Conservation (phyloP, 495 filamentous ascomycete species). For the Penicillium pulvis region DNA sequence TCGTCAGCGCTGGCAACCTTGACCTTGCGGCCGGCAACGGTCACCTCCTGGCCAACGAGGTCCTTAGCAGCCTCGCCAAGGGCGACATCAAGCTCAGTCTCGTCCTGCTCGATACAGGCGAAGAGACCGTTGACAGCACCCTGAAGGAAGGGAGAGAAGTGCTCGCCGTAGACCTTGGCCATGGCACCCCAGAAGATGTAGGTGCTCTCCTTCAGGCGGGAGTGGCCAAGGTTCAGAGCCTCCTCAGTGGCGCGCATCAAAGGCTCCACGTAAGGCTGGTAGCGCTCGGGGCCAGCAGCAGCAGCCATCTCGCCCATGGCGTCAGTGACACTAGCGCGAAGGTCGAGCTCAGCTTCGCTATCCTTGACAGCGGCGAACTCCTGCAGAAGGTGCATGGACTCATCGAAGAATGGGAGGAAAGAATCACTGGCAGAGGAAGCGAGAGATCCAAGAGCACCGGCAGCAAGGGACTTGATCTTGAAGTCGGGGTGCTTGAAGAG, state of each 20-base stretch:
- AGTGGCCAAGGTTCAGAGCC: slow-evolving; percentile 85
- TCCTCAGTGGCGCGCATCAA: slow-evolving; percentile 92
- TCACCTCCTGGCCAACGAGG: slow-evolving; percentile 74
- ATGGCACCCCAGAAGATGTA: slow-evolving; percentile 96
- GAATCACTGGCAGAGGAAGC: slow-evolving; percentile 78
- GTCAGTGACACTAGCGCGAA: slow-evolving; percentile 86
- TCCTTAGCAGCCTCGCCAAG: slow-evolving; percentile 77
- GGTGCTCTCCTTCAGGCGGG: slow-evolving; percentile 88
- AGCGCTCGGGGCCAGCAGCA: slow-evolving; percentile 82
- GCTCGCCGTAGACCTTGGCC: slow-evolving; percentile 89
- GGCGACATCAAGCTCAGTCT: slow-evolving; percentile 79
- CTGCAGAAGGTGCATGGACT: slow-evolving; percentile 82
- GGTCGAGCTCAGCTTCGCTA: slow-evolving; percentile 82
- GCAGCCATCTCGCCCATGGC: slow-evolving; percentile 88
- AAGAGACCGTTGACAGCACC: slow-evolving; percentile 85
- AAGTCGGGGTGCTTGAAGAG: slow-evolving; percentile 81
- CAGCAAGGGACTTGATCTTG: slow-evolving; percentile 86
- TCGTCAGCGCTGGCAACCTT: slow-evolving; percentile 67
- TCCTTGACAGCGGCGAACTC: slow-evolving; percentile 85
- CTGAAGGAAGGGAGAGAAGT: slow-evolving; percentile 83
- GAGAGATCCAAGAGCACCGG: slow-evolving; percentile 86
- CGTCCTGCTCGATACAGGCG: slow-evolving; percentile 84
- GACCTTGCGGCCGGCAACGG: slow-evolving; percentile 78
- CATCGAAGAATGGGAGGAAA: slow-evolving; percentile 87
- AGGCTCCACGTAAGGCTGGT: slow-evolving; percentile 85